phyloP scores from a whole-genome alignment of 129 eudicot genomes.

The Apium graveolens region DNA sequence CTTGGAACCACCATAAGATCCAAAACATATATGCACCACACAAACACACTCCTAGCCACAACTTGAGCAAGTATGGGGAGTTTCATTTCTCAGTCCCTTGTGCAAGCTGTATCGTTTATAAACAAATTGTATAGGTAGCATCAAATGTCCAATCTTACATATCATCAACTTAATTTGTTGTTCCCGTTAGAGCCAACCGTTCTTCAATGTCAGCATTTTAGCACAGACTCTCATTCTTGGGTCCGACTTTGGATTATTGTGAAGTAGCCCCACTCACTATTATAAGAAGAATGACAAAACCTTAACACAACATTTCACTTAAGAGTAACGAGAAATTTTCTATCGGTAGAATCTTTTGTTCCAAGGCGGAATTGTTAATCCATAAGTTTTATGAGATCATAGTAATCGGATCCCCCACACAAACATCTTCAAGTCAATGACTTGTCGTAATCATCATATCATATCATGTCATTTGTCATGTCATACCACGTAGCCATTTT shows the following conservation, averaged over 20 bases:
- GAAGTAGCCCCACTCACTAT: too few relatives aligned
- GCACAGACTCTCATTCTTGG: background rate
- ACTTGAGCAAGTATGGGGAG: background rate
- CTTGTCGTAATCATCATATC: too few relatives aligned
- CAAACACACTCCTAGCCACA: background rate
- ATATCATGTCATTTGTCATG: too few relatives aligned
- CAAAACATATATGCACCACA: slow-evolving; percentile 1
- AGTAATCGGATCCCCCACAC: too few relatives aligned
- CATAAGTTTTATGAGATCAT: too few relatives aligned
- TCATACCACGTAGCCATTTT: too few relatives aligned
- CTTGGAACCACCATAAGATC: background rate
- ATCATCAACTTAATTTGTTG: background rate
- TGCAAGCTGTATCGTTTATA: background rate
- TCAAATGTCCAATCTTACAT: background rate
- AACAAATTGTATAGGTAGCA: background rate
- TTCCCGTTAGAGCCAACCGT: background rate
- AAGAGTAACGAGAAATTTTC: too few relatives aligned
- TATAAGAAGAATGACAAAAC: too few relatives aligned
- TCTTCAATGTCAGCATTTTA: slow-evolving; percentile 4
- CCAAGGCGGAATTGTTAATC: too few relatives aligned
- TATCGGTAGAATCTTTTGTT: too few relatives aligned
- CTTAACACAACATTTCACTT: too few relatives aligned
- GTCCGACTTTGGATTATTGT: background rate
- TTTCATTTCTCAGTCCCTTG: background rate
- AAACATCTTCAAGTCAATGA: too few relatives aligned